Evolutionary conservation across 345 rosid genomes (phyloP).

Genomic region (Eucalyptus globulus): DNA sequence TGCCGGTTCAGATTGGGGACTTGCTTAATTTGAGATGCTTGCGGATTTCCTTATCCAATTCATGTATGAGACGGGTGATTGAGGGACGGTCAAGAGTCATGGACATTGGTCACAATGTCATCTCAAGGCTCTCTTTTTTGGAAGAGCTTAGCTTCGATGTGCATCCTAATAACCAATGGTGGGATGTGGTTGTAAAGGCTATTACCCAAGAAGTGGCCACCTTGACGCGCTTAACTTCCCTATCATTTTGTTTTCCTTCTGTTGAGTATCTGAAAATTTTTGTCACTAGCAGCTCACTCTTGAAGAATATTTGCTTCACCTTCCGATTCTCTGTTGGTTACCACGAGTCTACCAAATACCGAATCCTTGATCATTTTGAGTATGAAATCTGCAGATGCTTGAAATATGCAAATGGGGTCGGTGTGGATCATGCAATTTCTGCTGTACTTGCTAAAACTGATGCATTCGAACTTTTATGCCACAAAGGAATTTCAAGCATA

Average conservation of each 20-base stretch:
- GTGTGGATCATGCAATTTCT: background rate
- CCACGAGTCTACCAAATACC: background rate
- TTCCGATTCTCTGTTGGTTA: constrained; percentile 6
- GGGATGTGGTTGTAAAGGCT: background rate
- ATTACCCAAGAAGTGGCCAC: background rate
- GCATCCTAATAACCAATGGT: background rate
- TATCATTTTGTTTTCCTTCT: constrained; percentile 2
- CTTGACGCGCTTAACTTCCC: constrained; percentile 3
- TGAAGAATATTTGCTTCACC: background rate
- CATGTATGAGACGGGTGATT: too few species aligned
- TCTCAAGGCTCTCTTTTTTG: constrained; percentile 9
- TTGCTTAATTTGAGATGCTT: background rate
- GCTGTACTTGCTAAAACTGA: constrained; percentile 12
- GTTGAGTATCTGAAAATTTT: background rate
- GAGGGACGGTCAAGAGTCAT: too few species aligned
- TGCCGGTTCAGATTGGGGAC: background rate
- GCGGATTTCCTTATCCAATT: too few species aligned
- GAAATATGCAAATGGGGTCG: background rate
- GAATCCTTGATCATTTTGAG: background rate
- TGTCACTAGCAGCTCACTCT: background rate
- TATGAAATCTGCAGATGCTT: constrained; percentile 4
- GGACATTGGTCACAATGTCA: background rate
- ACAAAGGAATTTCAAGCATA: constrained; percentile 2
- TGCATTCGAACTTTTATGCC: constrained; percentile 9
- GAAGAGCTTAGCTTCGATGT: constrained; percentile 16